Percentiles rank a stretch among this genome's conserved stretches.
phyloP scores from a whole-genome alignment of 805 yeast species.

The Wickerhamiella dianesei region DNA sequence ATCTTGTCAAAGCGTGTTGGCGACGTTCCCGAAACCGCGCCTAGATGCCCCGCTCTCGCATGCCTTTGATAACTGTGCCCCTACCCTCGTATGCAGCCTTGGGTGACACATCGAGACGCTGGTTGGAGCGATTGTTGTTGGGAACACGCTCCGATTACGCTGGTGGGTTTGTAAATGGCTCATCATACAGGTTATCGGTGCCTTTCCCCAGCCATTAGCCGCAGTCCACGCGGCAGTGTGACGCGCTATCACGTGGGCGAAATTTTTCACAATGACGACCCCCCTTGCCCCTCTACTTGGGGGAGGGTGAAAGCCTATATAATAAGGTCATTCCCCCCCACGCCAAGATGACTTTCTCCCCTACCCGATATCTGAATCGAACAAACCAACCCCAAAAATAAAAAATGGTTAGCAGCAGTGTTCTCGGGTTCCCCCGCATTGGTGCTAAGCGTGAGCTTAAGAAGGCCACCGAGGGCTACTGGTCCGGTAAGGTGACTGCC shows the following conservation, averaged over 20 bases:
- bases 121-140: not conserved
- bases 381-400: not conserved
- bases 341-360: not conserved
- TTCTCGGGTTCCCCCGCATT: constrained; percentile 99
- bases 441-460: constrained; percentile 99
- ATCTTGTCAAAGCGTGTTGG: too few relatives aligned
- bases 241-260: not conserved
- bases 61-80: not conserved
- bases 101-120: not conserved
- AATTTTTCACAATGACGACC: not conserved
- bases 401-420: constrained; percentile 89
- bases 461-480: constrained; percentile 97
- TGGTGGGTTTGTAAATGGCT: not conserved
- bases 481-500: constrained; percentile 82
- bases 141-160: not conserved
- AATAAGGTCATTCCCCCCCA: constrained; percentile 3
- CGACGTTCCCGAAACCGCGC: not conserved
- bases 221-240: not conserved
- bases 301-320: constrained; percentile 1
- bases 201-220: not conserved
- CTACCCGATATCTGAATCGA: constrained; percentile 1
- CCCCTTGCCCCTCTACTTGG: not conserved
- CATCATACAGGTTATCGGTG: not conserved
- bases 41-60: not conserved
- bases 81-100: not conserved